Percentiles rank a stretch among this genome's conserved stretches.
phyloP scores from a whole-genome alignment of 495 filamentous ascomycete species.

The Sporormia fimetaria region DNA sequence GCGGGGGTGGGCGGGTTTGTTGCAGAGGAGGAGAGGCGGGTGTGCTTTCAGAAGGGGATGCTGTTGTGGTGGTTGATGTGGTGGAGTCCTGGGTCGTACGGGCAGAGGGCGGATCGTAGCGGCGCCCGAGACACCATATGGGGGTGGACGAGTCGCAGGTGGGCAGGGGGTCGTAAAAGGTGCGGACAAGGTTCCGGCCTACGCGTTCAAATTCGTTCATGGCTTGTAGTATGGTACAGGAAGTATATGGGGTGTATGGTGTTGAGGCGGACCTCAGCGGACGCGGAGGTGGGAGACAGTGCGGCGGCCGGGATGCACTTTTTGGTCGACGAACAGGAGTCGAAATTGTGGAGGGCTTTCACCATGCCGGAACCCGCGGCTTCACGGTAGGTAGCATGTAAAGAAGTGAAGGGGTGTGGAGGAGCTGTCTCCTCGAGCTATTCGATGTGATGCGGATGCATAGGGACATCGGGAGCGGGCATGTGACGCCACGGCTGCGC shows the following conservation, averaged over 20 bases:
- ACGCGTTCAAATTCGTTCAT: conserved; percentile 26
- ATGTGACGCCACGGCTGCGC: too few relatives aligned
- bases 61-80: conserved; percentile 3
- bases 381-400: too few relatives aligned
- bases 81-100: conserved; percentile 16
- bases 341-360: too few relatives aligned
- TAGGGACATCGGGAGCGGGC: too few relatives aligned
- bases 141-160: conserved; percentile 64
- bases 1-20: conserved; percentile 1
- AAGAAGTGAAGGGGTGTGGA: too few relatives aligned
- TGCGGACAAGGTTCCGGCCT: conserved; percentile 51
- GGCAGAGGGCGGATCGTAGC: conserved; percentile 46
- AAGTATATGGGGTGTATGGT: not conserved
- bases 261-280: not conserved
- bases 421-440: too few relatives aligned
- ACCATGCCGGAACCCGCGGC: too few relatives aligned
- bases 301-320: too few relatives aligned
- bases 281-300: too few relatives aligned
- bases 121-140: conserved; percentile 81
- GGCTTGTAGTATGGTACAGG: not conserved
- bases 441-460: too few relatives aligned
- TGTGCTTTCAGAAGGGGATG: too few relatives aligned
- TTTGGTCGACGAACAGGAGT: too few relatives aligned
- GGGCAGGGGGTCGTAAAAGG: conserved; percentile 92
- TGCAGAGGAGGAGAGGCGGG: conserved; percentile 31